Conservation (phyloP, 2,329 filamentous ascomycete species). For the Diaporthe ampelina region DNA sequence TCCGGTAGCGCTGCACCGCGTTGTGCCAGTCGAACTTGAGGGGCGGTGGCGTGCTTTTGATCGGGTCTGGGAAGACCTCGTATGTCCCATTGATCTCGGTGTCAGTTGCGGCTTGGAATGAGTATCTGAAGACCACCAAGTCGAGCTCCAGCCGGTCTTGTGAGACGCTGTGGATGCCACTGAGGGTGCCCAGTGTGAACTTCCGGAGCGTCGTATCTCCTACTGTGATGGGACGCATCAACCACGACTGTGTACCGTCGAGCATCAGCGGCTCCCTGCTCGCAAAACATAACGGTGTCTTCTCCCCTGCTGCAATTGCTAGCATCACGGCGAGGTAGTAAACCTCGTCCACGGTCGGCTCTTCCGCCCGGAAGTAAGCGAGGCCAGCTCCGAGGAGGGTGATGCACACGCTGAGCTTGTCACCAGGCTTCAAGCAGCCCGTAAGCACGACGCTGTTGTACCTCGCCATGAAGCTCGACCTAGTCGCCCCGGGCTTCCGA, state of each 20-base stretch:
- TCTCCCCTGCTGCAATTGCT: background rate
- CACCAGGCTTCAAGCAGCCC: background rate
- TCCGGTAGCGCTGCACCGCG: background rate
- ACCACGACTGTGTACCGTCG: background rate
- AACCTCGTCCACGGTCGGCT: background rate
- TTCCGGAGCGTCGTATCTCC: background rate
- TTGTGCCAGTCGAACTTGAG: background rate
- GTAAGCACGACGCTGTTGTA: background rate
- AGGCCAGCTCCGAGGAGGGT: background rate
- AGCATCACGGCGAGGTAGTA: background rate
- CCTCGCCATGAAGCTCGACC: background rate
- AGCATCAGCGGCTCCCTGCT: background rate
- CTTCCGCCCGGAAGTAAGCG: background rate
- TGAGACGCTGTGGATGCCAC: background rate
- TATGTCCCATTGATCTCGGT: background rate
- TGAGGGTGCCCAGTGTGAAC: background rate
- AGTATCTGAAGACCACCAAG: background rate
- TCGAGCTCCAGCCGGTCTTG: background rate
- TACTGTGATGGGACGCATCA: background rate
- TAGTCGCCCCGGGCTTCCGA: background rate
- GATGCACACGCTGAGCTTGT: background rate
- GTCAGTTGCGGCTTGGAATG: background rate
- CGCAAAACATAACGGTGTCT: background rate
- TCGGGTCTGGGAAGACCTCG: background rate
- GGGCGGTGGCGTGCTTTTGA: slow-evolving; percentile 2